Base-by-base conservation (phyloP, 306 rosid species). In the Styphnolobium japonicum region DNA sequence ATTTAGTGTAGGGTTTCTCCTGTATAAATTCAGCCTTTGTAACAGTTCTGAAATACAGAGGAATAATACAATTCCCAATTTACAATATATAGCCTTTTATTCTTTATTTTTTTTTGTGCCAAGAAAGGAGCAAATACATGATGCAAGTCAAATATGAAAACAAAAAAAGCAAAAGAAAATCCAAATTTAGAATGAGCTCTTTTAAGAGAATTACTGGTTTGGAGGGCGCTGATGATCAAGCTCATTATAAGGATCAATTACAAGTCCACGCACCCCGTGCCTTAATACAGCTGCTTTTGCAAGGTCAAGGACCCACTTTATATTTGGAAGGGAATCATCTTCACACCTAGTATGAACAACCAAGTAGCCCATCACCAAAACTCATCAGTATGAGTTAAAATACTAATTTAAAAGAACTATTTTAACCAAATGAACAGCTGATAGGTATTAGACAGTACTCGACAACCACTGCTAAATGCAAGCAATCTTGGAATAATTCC, bases 161-260 rank as follows among this genome's bases (percentile, higher is more conserved):
- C 4, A 9, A 49, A 64, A 62, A 31, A 49, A 58, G 18, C 37
- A 10, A 34, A 31, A 39, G 31, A 76, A 71, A 75, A 63, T 16
- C 34, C 39, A 79, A 62, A 7, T 67, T 19, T 39, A 51, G 56
- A 58, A 80, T 55, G 61, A 64, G 72, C 1, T 37, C 57, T 34
- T 34, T 75, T 34, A 67, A 80, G 82, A 74, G 52, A 84, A 87
- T 94, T 87, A 94, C 98, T 91, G 97, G 84, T 60, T 91, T 21
- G 89, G 15, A 87, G 90, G 85, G 33, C 98, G 97, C 86, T 92
- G 98, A 85, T 92, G 98, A 85, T 94, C 97, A 31, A 94, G 97
- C 89, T 94, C 98, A 10, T 94, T 94, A 81, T 94, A 92, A 81
- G 98, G 98, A 88, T 94, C 98, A 82, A 94, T 94, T 82, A 94